Base-by-base conservation (phyloP, 306 rosid genomes). In the Cucurbita ficifolia region DNA sequence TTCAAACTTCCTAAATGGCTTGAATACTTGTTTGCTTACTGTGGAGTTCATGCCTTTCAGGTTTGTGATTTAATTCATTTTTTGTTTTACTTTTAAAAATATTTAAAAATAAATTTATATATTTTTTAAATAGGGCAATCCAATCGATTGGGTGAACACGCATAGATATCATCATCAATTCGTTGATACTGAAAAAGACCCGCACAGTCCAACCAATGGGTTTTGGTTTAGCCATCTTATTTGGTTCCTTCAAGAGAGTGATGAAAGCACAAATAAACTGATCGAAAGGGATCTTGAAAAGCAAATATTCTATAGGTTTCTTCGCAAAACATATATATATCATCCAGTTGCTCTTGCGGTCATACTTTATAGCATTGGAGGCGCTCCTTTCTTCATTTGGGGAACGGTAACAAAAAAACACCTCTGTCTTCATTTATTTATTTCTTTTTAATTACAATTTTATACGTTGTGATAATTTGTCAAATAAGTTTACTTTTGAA, bases 151-250 rank as follows among this genome's bases (percentile, higher is more conserved):
- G 96, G 98, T 92, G 48, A 88, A 92, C 75, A 85, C 88, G 10
- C 98, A 92, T 64, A 88, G 96, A 73, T 87, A 81, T 80, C 98
- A 92, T 38, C 98, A 92, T 81, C 96, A 88, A 75, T 92, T 84
- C 59, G 81, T 88, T 81, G 96, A 90, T 78, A 82, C 98, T 39
- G 96, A 88, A 42, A 87, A 75, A 81, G 98, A 92, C 65, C 98
- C 98, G 51, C 96, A 92, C 81, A 90, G 89, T 78, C 96, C 96
- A 35, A 56, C 13, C 18, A 91, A 84, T 79, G 96, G 98, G 54
- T 92, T 92, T 77, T 92, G 98, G 96, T 90, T 76, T 69, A 85
- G 98, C 53, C 90, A 92, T 65, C 84, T 88, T 80, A 83, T 81
- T 73, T 92, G 96, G 98, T 3, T 2, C 4, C 0, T 46, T 0